Percentiles rank a stretch among this genome's conserved stretches.
Conservation (phyloP, 495 filamentous ascomycete species). For the Penicillium cataractarum region DNA sequence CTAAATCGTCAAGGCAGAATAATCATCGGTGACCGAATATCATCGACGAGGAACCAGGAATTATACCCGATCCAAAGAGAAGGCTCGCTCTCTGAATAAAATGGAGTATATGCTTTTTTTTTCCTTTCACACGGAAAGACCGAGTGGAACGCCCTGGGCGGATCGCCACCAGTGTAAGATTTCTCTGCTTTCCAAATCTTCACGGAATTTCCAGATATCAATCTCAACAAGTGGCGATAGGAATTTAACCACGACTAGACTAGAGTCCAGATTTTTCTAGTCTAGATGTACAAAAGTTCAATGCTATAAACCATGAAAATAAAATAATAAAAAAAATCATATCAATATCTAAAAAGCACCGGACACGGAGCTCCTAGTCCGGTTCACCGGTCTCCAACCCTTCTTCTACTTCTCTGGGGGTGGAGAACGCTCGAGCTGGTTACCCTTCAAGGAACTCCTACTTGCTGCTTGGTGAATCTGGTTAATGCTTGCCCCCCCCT, state of each 20-base stretch:
- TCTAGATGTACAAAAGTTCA: background rate
- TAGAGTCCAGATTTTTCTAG: background rate
- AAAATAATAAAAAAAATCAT: background rate
- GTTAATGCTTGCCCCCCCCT: conserved; percentile 1
- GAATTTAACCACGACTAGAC: background rate
- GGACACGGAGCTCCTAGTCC: conserved; percentile 1
- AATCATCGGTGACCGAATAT: conserved; percentile 13
- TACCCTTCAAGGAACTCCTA: background rate
- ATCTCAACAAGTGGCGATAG: conserved; percentile 25
- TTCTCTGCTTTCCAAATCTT: conserved; percentile 1
- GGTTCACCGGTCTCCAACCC: conserved; percentile 23
- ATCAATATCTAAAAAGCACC: background rate
- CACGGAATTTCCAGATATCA: conserved; percentile 22
- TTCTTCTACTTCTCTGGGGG: conserved; percentile 7
- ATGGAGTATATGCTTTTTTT: background rate
- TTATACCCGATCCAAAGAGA: conserved; percentile 35
- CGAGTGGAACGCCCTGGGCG: conserved; percentile 1
- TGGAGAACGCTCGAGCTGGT: conserved; percentile 7
- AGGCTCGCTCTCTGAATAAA: background rate
- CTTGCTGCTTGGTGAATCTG: conserved; percentile 6
- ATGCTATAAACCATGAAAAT: background rate
- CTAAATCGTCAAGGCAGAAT: background rate
- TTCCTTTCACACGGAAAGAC: conserved; percentile 3
- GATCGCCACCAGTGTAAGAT: conserved; percentile 30
- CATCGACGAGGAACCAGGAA: conserved; percentile 19